Conservation (phyloP, 148 eudicot genomes). For the Silene latifolia region DNA sequence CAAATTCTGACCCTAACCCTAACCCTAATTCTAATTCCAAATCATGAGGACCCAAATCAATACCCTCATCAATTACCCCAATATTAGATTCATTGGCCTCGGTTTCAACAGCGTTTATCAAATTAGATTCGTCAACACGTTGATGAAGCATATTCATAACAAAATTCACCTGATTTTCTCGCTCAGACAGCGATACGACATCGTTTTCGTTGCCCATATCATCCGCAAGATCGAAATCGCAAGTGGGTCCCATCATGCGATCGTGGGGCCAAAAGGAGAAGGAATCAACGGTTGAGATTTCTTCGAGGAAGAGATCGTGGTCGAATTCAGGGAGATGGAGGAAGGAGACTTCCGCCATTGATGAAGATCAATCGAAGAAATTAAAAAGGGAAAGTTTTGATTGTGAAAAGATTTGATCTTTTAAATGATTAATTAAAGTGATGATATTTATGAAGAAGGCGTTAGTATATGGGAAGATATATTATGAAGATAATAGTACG, state of each 20-base stretch:
- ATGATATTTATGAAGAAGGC: no score
- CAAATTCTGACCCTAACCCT: constrained; percentile 37
- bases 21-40: constrained; percentile 45
- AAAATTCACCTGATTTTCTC: constrained; percentile 56
- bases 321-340: constrained; percentile 38
- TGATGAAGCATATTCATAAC: constrained; percentile 51
- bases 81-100: constrained; percentile 19
- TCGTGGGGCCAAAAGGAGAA: constrained; percentile 25
- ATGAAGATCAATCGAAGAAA: constrained; percentile 13
- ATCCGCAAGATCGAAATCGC: constrained; percentile 6
- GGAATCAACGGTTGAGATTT: constrained; percentile 30
- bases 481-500: not conserved
- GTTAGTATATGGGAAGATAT: not conserved
- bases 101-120: constrained; percentile 10
- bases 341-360: constrained; percentile 49
- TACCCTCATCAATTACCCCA: constrained; percentile 31
- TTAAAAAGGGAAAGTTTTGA: not conserved
- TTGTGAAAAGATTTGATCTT: not conserved
- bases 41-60: constrained; percentile 29
- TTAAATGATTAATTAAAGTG: not conserved
- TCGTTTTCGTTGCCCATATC: not conserved
- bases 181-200: constrained; percentile 23
- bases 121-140: constrained; percentile 49
- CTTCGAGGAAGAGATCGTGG: constrained; percentile 27
- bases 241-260: not conserved